phyloP scores from a whole-genome alignment of 768 basidiomycete species.

The Dioszegia hungarica region DNA sequence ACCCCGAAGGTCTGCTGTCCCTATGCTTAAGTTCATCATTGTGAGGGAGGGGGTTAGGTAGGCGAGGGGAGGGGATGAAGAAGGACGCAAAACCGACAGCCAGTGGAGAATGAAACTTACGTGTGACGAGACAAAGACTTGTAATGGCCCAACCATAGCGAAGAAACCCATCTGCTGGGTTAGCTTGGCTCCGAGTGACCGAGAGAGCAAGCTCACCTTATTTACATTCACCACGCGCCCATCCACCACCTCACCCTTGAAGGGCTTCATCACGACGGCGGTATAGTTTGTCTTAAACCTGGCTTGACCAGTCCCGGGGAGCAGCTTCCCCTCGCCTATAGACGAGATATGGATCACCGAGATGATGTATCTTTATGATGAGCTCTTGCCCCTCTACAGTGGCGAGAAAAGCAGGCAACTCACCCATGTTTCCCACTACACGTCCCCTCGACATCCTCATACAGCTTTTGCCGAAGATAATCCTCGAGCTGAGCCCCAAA shows the following conservation, averaged over 20 bases:
- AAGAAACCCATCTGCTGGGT: constrained; percentile 89
- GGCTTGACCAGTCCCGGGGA: constrained; percentile 87
- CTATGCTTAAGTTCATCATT: constrained; percentile 51
- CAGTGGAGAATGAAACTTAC: constrained; percentile 53
- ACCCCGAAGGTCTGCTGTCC: constrained; percentile 48
- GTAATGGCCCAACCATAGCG: constrained; percentile 88
- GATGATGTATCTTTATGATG: constrained; percentile 46
- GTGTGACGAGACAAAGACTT: constrained; percentile 93
- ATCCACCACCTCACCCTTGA: constrained; percentile 97
- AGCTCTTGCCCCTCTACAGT: too few relatives aligned
- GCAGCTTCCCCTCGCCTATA: constrained; percentile 86
- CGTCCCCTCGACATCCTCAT: constrained; percentile 94
- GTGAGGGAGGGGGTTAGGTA: constrained; percentile 6
- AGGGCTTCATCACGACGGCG: constrained; percentile 99
- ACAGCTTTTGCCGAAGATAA: constrained; percentile 86
- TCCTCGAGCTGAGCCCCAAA: constrained; percentile 94
- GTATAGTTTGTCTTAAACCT: constrained; percentile 92
- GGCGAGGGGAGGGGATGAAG: background rate
- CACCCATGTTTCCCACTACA: constrained; percentile 87
- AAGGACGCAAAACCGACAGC: too few relatives aligned
- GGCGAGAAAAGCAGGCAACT: too few relatives aligned
- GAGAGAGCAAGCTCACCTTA: constrained; percentile 60
- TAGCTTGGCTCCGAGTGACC: background rate
- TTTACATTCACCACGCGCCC: constrained; percentile 92
- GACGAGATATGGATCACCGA: constrained; percentile 60